Conservation (phyloP, 2,329 filamentous ascomycete species). For the Pseudonectria foliicola region DNA sequence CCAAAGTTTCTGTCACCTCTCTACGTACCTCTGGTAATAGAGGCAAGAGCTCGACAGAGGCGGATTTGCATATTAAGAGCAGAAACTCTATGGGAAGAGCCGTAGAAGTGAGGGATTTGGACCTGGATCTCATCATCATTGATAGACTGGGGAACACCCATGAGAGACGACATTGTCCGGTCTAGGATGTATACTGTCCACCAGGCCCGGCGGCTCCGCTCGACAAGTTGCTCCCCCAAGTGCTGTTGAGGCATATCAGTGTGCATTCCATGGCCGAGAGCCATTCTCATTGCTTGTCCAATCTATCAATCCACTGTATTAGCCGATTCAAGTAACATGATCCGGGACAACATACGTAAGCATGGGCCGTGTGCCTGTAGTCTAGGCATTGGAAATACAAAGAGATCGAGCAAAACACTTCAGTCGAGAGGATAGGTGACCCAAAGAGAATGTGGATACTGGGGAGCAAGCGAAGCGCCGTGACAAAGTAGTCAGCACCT, state of each 20-base stretch:
- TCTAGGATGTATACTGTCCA: constrained; percentile 49
- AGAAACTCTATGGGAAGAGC: constrained; percentile 17
- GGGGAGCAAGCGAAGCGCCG: constrained; percentile 37
- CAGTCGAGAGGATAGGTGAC: constrained; percentile 38
- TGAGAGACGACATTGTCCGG: constrained; percentile 45
- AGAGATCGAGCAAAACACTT: constrained; percentile 44
- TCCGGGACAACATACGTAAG: constrained; percentile 28
- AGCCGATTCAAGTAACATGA: background rate
- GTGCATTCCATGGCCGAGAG: constrained; percentile 44
- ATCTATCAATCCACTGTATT: constrained; percentile 27
- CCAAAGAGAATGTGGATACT: constrained; percentile 32
- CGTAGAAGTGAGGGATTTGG: constrained; percentile 25
- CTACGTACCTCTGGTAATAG: constrained; percentile 23
- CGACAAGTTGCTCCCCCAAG: constrained; percentile 32
- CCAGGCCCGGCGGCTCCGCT: constrained; percentile 43
- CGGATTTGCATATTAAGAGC: constrained; percentile 27
- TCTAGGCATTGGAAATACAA: constrained; percentile 47
- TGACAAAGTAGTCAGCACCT: constrained; percentile 39
- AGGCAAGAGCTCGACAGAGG: constrained; percentile 23
- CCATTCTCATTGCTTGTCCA: constrained; percentile 44
- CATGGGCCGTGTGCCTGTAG: constrained; percentile 37
- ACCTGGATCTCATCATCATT: constrained; percentile 44
- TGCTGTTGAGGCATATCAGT: constrained; percentile 40
- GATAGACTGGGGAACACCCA: constrained; percentile 44
- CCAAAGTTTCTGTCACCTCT: background rate